Percentiles rank a stretch among this genome's conserved stretches.
Evolutionary conservation across 2,329 filamentous ascomycete species (phyloP).

Genomic region (Cytospora piceicola): DNA sequence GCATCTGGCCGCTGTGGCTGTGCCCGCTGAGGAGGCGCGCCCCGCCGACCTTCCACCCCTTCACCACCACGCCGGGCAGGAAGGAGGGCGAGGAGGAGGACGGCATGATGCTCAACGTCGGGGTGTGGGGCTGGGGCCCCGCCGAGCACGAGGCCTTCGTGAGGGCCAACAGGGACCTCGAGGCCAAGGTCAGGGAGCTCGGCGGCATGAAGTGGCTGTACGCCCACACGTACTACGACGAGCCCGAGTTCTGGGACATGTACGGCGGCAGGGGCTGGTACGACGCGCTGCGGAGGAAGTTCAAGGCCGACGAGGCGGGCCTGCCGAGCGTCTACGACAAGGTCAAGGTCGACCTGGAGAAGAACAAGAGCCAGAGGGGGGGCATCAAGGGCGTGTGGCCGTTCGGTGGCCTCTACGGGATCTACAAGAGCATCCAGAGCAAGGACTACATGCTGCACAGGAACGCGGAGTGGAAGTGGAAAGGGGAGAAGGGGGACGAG

Average conservation of each 20-base stretch:
- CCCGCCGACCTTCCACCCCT: constrained; percentile 60
- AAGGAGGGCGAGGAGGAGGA: constrained; percentile 32
- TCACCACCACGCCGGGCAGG: constrained; percentile 42
- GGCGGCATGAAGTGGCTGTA: constrained; percentile 87
- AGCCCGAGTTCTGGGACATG: constrained; percentile 69
- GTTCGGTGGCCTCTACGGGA: constrained; percentile 62
- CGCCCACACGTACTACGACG: constrained; percentile 81
- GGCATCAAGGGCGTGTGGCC: constrained; percentile 56
- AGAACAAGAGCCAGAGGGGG: constrained; percentile 44
- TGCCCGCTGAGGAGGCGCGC: constrained; percentile 56
- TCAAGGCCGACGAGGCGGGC: constrained; percentile 54
- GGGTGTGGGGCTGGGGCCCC: constrained; percentile 81
- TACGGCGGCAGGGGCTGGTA: constrained; percentile 65
- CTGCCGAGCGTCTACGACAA: constrained; percentile 74
- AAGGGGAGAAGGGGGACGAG: constrained; percentile 35
- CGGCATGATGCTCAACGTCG: constrained; percentile 61
- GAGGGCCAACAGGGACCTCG: constrained; percentile 69
- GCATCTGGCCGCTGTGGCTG: constrained; percentile 65
- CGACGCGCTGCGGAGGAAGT: constrained; percentile 64
- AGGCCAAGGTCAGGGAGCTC: constrained; percentile 68
- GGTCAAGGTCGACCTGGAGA: constrained; percentile 53
- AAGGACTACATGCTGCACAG: constrained; percentile 59
- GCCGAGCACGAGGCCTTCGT: constrained; percentile 63
- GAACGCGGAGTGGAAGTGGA: constrained; percentile 58
- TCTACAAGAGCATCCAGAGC: constrained; percentile 62